Evolutionary conservation across 331 rosid species (phyloP).

Genomic region (Dryas integrifolia): DNA sequence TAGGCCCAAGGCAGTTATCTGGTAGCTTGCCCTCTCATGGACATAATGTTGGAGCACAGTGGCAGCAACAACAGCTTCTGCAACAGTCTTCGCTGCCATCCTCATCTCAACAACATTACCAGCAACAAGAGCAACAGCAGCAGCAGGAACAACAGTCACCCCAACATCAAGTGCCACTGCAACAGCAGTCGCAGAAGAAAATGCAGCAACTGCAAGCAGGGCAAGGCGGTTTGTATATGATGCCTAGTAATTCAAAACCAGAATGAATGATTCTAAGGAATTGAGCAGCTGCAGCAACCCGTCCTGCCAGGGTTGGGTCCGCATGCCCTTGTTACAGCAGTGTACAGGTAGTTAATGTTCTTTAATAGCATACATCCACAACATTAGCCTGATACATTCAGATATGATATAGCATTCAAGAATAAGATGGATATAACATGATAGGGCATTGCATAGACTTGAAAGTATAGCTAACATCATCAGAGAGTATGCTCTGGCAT

Average conservation of each 20-base stretch:
- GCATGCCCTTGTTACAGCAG: conserved; percentile 67
- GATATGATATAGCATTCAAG: conserved; percentile 8
- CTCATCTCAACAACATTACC: conserved; percentile 54
- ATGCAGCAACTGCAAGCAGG: conserved; percentile 59
- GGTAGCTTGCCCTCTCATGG: conserved; percentile 64
- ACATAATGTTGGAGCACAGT: conserved; percentile 61
- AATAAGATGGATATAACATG: neutral
- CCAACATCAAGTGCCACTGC: conserved; percentile 50
- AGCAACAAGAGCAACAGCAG: conserved; percentile 44
- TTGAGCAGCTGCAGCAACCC: conserved; percentile 48
- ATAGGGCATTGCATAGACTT: neutral
- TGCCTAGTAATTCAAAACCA: conserved; percentile 59
- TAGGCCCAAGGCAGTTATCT: conserved; percentile 59
- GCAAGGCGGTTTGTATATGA: conserved; percentile 56
- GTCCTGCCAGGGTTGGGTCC: conserved; percentile 47
- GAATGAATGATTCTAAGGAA: conserved; percentile 56
- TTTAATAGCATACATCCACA: neutral
- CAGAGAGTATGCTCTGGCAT: neutral
- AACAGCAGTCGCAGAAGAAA: conserved; percentile 64
- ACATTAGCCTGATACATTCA: conserved; percentile 10
- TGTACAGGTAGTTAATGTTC: conserved; percentile 72
- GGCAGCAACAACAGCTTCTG: conserved; percentile 56
- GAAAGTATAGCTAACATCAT: neutral
- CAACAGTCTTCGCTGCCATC: conserved; percentile 54
- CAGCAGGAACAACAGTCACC: conserved; percentile 59